A percentile compares a stretch with the other conserved stretches of the same genome.
These are phyloP conservation scores for Pseudopithomyces chartarum DNA, from an alignment of 2,329 filamentous ascomycete species.

Conservation along the genomic window DNA sequence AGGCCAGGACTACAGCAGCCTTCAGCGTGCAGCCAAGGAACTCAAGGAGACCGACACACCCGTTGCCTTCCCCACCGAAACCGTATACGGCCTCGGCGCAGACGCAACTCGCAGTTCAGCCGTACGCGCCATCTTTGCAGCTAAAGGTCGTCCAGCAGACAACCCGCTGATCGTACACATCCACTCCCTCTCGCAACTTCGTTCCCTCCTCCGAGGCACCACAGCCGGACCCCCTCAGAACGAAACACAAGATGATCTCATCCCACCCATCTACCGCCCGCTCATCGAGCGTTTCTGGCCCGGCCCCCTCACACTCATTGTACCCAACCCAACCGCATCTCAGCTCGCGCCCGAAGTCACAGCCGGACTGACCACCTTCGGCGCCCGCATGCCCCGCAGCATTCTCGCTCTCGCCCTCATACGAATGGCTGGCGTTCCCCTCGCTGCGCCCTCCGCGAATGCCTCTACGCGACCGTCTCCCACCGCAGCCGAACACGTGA, in stretches of 20 bases:
- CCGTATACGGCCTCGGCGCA: constrained; percentile 95
- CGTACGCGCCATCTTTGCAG: constrained; percentile 88
- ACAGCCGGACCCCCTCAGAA: background rate
- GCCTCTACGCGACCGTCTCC: constrained; percentile 92
- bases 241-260: constrained; percentile 42
- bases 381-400: constrained; percentile 85
- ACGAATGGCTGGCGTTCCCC: constrained; percentile 72
- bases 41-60: constrained; percentile 71
- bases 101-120: constrained; percentile 86
- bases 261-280: constrained; percentile 77
- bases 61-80: constrained; percentile 96
- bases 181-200: constrained; percentile 77
- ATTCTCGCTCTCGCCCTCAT: constrained; percentile 89
- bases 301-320: constrained; percentile 86
- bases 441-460: constrained; percentile 93
- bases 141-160: constrained; percentile 88
- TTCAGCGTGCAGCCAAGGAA: constrained; percentile 69
- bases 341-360: constrained; percentile 89
- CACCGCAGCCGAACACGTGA: constrained; percentile 86
- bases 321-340: constrained; percentile 74
- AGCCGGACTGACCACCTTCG: constrained; percentile 82
- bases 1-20: constrained; percentile 55
- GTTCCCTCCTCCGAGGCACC: constrained; percentile 58
- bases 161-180: constrained; percentile 96
- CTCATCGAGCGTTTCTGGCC: constrained; percentile 90